A percentile compares a stretch with the other conserved stretches of the same genome.
phyloP scores from a whole-genome alignment of 2,329 filamentous ascomycete species.

The Fusarium sp. region DNA sequence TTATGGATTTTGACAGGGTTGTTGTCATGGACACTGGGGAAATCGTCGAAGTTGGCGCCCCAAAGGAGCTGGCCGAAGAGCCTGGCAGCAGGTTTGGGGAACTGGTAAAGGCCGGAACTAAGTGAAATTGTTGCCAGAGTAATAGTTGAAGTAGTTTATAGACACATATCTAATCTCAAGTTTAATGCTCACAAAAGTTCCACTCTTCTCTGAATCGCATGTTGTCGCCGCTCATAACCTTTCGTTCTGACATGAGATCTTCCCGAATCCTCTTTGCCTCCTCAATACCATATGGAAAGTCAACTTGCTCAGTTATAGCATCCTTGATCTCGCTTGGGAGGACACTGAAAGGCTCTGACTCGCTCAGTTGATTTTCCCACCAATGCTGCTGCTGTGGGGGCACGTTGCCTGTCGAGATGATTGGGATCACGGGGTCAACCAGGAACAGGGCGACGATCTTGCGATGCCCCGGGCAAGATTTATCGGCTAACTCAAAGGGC shows the following conservation, averaged over 20 bases:
- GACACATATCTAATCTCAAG: not conserved
- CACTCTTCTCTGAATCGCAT: not conserved
- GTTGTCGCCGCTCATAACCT: not conserved
- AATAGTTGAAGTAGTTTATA: too few relatives aligned
- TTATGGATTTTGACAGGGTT: constrained; percentile 61
- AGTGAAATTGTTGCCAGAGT: not conserved
- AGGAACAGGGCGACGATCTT: constrained; percentile 71
- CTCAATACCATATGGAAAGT: constrained; percentile 3
- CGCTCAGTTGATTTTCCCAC: constrained; percentile 42
- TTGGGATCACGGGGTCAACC: constrained; percentile 63
- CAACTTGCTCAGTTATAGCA: not conserved
- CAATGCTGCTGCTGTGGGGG: constrained; percentile 56
- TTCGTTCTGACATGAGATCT: constrained; percentile 23
- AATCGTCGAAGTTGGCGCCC: constrained; percentile 54
- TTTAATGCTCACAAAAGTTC: not conserved
- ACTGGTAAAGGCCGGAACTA: constrained; percentile 12
- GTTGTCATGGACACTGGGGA: constrained; percentile 60
- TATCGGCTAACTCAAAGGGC: constrained; percentile 63
- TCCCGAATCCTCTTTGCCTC: constrained; percentile 14
- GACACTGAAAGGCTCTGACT: not conserved
- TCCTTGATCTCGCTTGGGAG: not conserved
- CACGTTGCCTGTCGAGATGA: constrained; percentile 57
- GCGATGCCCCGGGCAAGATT: constrained; percentile 64
- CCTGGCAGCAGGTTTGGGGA: constrained; percentile 46
- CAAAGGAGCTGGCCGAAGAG: constrained; percentile 31